Percentiles rank a stretch among this genome's conserved stretches.
Evolutionary conservation across 2,329 filamentous ascomycete genomes (phyloP).

Genomic region (Hymenoscyphus albidus): DNA sequence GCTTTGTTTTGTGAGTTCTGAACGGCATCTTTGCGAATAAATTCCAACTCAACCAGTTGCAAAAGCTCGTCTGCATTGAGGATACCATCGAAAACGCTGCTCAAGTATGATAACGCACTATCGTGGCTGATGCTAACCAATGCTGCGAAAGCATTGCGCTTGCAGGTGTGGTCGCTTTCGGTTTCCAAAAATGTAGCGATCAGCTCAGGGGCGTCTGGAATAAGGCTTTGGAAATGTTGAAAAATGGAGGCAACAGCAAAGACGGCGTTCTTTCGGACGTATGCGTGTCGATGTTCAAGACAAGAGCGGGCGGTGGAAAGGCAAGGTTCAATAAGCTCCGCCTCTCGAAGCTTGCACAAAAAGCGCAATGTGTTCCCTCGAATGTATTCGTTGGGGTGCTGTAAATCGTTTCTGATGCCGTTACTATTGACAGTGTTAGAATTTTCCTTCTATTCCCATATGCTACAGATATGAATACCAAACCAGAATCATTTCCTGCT

Average conservation of each 20-base stretch:
- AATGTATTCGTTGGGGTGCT: constrained; percentile 97
- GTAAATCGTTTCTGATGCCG: constrained; percentile 94
- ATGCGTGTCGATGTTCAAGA: constrained; percentile 92
- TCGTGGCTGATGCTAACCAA: constrained; percentile 89
- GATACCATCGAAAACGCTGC: constrained; percentile 85
- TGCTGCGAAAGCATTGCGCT: constrained; percentile 94
- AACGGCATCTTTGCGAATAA: constrained; percentile 95
- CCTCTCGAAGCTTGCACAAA: constrained; percentile 90
- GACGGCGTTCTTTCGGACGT: constrained; percentile 97
- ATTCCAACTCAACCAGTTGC: constrained; percentile 91
- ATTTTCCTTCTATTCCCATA: background rate
- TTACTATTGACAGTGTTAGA: constrained; percentile 57
- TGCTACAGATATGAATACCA: constrained; percentile 57
- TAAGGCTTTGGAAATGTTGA: constrained; percentile 83
- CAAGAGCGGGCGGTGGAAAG: constrained; percentile 88
- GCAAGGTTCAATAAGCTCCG: constrained; percentile 93
- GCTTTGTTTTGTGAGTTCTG: constrained; percentile 95
- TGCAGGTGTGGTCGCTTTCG: constrained; percentile 93
- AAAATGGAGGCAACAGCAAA: constrained; percentile 92
- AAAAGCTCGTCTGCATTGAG: constrained; percentile 91
- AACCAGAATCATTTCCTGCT: constrained; percentile 99
- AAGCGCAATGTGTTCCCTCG: constrained; percentile 97
- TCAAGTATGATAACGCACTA: constrained; percentile 83
- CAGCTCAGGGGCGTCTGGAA: constrained; percentile 92
- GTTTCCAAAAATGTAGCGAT: constrained; percentile 83